Evolutionary conservation across 495 filamentous ascomycete genomes (phyloP), one percentile per base, ranked within the genome.

Genomic region (Usnea hakonensis): DNA sequence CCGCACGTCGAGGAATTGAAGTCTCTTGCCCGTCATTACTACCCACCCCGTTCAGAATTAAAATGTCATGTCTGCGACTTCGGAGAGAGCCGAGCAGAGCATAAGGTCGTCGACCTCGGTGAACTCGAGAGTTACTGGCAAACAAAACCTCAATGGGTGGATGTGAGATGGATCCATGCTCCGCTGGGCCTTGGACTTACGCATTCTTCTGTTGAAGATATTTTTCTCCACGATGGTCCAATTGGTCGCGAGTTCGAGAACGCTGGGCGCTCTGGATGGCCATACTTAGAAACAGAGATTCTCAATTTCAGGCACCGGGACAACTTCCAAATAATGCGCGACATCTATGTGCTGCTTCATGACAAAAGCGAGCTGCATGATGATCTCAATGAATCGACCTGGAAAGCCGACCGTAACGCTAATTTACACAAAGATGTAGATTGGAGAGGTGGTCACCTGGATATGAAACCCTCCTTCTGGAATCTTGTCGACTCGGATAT

Each of bases 21-120:
- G 26, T 61, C 62, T 11, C 53, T 69, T 6, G 67, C 67, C 23
- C 58, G 63, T 21, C 67, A 67, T 60, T 69, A 69, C 40, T 72
- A 65, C 48, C 68, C 70, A 28, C 68, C 66, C 14, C 69, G 70
- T 46, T 50, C 64, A 6, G 68, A 71, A 40, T 50, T 72, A 36
- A 68, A 64, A 56, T 70, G 68, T 28, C 60, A 71, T 37, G 62
- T 72, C 14, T 72, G 69, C 41, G 70, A 72, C 40, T 71, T 72
- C 62, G 70, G 70, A 23, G 44, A 63, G 9, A 68, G 66, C 32
- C 60, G 68, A 64, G 64, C 70, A 28, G 65, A 72, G 61, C 70
- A 64, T 43, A 60, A 61, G 23, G 64, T 67, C 16, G 62, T 70
- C 38, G 56, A 65, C 26, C 60, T 72, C 3, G 70, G 70, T 16